Evolutionary conservation across 768 basidiomycete species (phyloP), one percentile per base, ranked within the genome.

Genomic region (Calvatia gigantea): DNA sequence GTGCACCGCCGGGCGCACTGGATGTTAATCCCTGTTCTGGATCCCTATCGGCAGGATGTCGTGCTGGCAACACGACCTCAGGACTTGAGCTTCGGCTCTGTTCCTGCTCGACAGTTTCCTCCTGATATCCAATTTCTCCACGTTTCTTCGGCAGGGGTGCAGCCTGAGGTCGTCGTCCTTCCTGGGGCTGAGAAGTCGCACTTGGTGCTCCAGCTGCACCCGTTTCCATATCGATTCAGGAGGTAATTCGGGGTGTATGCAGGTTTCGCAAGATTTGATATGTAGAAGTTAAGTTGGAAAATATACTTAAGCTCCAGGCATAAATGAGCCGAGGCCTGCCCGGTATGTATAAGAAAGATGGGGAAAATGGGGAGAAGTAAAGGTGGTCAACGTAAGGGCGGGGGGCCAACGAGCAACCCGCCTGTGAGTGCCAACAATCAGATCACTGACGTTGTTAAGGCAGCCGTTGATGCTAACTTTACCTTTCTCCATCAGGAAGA

Each of bases 91-190:
- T 48, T 21, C 54, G 23, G 19, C 38, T 41, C 28, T 3, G 28
- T n/a, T 42, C 31, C 21, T 25, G 35, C 7, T 4, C 28, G 52
- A 73, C 73, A 17, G 72, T 50, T 9, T 68, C 73, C 51, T 83
- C 83, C 27, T 72, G 57, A 63, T 73, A 89, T 19, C 86, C 86
- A 49, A 89, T 82, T 63, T 87, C 86, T 25, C 85, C 87, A 17
- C 78, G 74, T 66, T 87, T 87, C 41, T 64, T 66, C 50, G 86
- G 86, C 63, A 86, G 69, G 52, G 85, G 84, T 39, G 74, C 84
- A 62, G 84, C 84, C 73, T 86, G 74, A 52, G 70, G 72, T 61
- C 73, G 72, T 59, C 61, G 51, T 63, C 72, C 71, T 3, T 45
- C 31, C 31, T 46, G 23, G 27, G 38, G 21, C 12, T n/a, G 54